These are phyloP conservation scores for Ceratocystis destructans DNA, from an alignment of 2,329 filamentous ascomycete species.

Conservation along the genomic window DNA sequence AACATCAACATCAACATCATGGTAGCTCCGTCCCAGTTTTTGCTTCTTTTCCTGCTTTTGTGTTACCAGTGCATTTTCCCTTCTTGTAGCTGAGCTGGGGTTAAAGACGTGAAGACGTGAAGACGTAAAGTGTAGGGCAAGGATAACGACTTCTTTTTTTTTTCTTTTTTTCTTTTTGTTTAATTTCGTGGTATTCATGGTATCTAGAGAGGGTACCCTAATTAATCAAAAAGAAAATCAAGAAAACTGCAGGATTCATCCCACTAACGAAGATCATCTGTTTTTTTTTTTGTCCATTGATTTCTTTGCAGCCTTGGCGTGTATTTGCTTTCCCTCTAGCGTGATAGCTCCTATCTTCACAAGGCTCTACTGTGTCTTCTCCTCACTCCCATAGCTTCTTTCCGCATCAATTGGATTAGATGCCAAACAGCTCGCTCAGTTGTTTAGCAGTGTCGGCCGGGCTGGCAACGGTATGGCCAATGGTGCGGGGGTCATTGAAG, in stretches of 20 bases:
- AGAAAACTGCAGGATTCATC: neutral
- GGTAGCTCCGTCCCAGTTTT: too few species aligned
- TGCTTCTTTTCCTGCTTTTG: neutral
- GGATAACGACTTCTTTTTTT: too few species aligned
- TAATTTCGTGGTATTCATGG: neutral
- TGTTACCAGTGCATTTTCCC: neutral
- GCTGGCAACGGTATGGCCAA: constrained; percentile 68
- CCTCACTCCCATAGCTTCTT: too few species aligned
- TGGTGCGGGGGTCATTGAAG: constrained; percentile 64
- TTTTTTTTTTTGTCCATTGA: too few species aligned
- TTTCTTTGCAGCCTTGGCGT: too few species aligned
- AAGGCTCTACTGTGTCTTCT: neutral
- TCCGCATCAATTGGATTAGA: constrained; percentile 30
- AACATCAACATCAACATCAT: too few species aligned
- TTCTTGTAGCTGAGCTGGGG: neutral
- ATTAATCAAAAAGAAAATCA: neutral
- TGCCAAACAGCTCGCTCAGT: constrained; percentile 66
- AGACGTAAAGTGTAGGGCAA: too few species aligned
- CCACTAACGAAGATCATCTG: neutral
- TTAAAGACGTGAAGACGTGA: too few species aligned
- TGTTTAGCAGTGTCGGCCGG: constrained; percentile 72
- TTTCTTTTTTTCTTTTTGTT: neutral
- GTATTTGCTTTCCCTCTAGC: too few species aligned
- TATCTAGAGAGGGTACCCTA: neutral
- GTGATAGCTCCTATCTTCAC: neutral